Evolutionary conservation across 2,329 filamentous ascomycete genomes (phyloP).

Genomic region (Cyanodermella asteris): DNA sequence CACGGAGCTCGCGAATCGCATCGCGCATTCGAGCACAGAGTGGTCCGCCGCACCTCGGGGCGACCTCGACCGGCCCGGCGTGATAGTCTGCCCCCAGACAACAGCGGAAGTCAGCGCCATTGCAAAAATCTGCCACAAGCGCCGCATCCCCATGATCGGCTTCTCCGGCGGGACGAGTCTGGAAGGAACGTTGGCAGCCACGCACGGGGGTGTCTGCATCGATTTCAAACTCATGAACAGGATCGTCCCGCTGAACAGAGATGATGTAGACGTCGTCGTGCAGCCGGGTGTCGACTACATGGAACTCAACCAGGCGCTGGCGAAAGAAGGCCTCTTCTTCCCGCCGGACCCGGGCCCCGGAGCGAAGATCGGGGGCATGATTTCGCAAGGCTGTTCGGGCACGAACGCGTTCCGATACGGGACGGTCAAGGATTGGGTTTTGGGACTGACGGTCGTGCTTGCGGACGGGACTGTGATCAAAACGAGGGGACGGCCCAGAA

Average conservation of each 20-base stretch:
- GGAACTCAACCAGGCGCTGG: constrained; percentile 45
- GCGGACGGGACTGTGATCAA: constrained; percentile 31
- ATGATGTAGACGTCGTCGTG: constrained; percentile 43
- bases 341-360: constrained; percentile 61
- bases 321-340: constrained; percentile 49
- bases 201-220: constrained; percentile 51
- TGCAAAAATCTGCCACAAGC: constrained; percentile 53
- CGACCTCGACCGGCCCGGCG: constrained; percentile 24
- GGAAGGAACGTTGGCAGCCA: constrained; percentile 57
- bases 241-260: constrained; percentile 46
- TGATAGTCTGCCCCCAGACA: constrained; percentile 43
- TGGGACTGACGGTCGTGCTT: constrained; percentile 29
- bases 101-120: constrained; percentile 52
- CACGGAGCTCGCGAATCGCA: constrained; percentile 2
- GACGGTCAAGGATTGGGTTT: constrained; percentile 33
- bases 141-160: constrained; percentile 51
- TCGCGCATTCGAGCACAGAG: constrained; percentile 5
- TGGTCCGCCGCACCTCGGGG: constrained; percentile 11
- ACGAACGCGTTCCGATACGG: constrained; percentile 32
- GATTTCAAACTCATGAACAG: constrained; percentile 59
- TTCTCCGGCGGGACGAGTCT: constrained; percentile 60
- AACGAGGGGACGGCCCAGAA: constrained; percentile 29
- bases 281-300: constrained; percentile 59
- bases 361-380: constrained; percentile 65
- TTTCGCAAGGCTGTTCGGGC: constrained; percentile 15